Evolutionary conservation across 2,329 filamentous ascomycete genomes (phyloP).

Genomic region (Talaromyces sp.): DNA sequence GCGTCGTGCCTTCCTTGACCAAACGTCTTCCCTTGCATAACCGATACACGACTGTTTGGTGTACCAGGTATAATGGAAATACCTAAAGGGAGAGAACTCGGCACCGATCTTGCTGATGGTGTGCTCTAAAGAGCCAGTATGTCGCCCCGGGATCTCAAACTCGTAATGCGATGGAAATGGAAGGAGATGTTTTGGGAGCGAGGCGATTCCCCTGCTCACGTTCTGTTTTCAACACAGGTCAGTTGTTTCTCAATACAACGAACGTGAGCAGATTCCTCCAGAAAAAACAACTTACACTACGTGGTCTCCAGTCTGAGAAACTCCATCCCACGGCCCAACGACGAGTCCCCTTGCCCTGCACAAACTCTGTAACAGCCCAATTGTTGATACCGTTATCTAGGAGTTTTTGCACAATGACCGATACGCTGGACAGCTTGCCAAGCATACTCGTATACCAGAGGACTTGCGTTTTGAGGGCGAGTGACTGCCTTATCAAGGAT

Average conservation of each 20-base stretch:
- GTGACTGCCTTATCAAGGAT: slow-evolving; percentile 69
- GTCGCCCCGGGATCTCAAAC: slow-evolving; percentile 38
- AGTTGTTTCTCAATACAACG: not conserved
- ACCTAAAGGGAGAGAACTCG: slow-evolving; percentile 56
- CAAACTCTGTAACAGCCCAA: slow-evolving; percentile 76
- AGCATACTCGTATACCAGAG: slow-evolving; percentile 93
- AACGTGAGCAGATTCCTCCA: slow-evolving; percentile 2
- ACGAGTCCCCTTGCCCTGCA: slow-evolving; percentile 74
- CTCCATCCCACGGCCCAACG: slow-evolving; percentile 91
- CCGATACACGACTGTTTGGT: slow-evolving; percentile 57
- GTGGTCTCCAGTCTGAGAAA: slow-evolving; percentile 66
- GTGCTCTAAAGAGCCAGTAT: slow-evolving; percentile 29
- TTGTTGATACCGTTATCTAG: slow-evolving; percentile 64
- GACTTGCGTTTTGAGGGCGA: slow-evolving; percentile 59
- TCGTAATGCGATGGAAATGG: slow-evolving; percentile 54
- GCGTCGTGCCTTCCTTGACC: slow-evolving; percentile 71
- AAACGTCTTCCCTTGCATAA: slow-evolving; percentile 67
- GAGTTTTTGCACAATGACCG: slow-evolving; percentile 60
- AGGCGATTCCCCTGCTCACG: slow-evolving; percentile 41
- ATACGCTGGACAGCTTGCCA: slow-evolving; percentile 72
- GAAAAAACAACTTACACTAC: slow-evolving; percentile 41
- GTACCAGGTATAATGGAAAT: slow-evolving; percentile 68
- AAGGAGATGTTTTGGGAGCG: slow-evolving; percentile 51
- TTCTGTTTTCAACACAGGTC: slow-evolving; percentile 21
- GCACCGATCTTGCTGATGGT: slow-evolving; percentile 44